Evolutionary conservation across 106 monocot genomes (phyloP).

Genomic region (Iris macrosiphon): DNA sequence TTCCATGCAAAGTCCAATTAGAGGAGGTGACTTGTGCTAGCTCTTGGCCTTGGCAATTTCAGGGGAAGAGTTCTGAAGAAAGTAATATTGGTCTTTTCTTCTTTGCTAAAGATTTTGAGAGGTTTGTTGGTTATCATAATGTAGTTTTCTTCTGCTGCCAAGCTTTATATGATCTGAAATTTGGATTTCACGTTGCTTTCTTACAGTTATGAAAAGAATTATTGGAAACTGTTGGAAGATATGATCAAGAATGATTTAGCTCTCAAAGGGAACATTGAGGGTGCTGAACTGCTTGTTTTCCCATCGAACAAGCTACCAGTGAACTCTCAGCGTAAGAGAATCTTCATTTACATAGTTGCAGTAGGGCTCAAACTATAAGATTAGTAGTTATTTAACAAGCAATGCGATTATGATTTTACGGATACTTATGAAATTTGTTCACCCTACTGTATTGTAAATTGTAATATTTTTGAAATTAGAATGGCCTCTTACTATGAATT

Average conservation of each 20-base stretch:
- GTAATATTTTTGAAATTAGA: too few relatives aligned
- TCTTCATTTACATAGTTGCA: not conserved
- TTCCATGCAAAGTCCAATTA: constrained; percentile 60
- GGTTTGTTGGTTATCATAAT: constrained; percentile 29
- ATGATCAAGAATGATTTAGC: constrained; percentile 78
- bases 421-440: too few relatives aligned
- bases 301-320: constrained; percentile 71
- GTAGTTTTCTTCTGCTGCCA: not conserved
- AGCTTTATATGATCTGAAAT: not conserved
- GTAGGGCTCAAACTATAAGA: too few relatives aligned
- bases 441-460: too few relatives aligned
- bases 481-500: too few relatives aligned
- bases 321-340: constrained; percentile 65
- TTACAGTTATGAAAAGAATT: constrained; percentile 67
- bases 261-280: constrained; percentile 62
- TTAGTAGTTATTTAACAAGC: too few relatives aligned
- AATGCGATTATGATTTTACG: too few relatives aligned
- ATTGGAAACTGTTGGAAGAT: constrained; percentile 68
- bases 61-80: constrained; percentile 43
- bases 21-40: constrained; percentile 58
- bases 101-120: constrained; percentile 81
- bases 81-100: constrained; percentile 88
- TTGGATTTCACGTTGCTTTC: not conserved
- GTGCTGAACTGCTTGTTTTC: constrained; percentile 78
- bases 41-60: constrained; percentile 64